phyloP scores from a whole-genome alignment of 805 yeast species.

The Wickerhamomyces sydowiorum region DNA sequence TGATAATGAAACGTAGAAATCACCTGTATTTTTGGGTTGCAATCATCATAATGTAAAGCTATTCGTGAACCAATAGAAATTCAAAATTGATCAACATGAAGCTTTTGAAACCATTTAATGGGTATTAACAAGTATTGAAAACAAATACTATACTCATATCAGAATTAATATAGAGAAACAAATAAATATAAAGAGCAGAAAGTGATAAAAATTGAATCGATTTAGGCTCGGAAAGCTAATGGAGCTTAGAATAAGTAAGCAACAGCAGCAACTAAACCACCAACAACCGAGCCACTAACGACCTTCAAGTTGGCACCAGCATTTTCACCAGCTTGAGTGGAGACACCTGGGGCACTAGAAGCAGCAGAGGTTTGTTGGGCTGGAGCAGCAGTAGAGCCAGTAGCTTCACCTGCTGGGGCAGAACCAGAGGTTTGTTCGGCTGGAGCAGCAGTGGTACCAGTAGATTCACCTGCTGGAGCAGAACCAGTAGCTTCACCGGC shows the following conservation, averaged over 20 bases:
- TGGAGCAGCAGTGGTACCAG: not conserved
- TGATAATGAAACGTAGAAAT: too few relatives aligned
- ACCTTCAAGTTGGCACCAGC: conserved; percentile 30
- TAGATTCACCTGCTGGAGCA: not conserved
- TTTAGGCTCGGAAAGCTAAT: not conserved
- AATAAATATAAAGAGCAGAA: not conserved
- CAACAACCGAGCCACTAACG: conserved; percentile 31
- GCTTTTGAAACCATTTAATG: too few relatives aligned
- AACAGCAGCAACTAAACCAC: conserved; percentile 46
- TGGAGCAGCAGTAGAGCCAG: not conserved
- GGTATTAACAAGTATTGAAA: too few relatives aligned
- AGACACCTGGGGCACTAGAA: conserved; percentile 27
- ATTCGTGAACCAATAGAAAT: too few relatives aligned
- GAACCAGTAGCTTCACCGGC: not conserved
- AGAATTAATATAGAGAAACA: not conserved
- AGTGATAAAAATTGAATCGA: not conserved
- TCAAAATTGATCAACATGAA: too few relatives aligned
- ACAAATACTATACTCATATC: not conserved
- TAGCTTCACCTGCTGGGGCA: not conserved
- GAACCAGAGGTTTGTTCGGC: not conserved
- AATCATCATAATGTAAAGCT: too few relatives aligned
- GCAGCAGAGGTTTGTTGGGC: not conserved
- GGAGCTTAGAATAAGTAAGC: conserved; percentile 40
- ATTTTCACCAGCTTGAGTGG: conserved; percentile 17
- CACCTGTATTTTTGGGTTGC: too few relatives aligned